A percentile compares a stretch with the other conserved stretches of the same genome.
Evolutionary conservation across 1,139 yeast genomes (phyloP).

Genomic region (Geotrichum aggregatum): DNA sequence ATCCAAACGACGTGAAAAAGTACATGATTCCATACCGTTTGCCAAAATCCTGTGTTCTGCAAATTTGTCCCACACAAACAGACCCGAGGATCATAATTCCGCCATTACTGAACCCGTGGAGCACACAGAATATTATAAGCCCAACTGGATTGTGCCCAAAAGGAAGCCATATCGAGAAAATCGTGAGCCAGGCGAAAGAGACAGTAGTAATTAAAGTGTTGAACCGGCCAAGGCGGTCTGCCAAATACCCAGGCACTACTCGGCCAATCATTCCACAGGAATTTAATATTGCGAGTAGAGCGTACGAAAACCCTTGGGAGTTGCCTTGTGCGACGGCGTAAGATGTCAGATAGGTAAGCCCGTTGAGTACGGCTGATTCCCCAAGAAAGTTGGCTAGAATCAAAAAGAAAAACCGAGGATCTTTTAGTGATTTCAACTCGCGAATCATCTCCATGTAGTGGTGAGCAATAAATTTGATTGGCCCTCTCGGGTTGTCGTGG

Average conservation of each 20-base stretch:
- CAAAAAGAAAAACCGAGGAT: conserved; percentile 41
- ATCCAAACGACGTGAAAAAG: conserved; percentile 45
- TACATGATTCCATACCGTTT: conserved; percentile 48
- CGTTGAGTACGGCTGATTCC: conserved; percentile 53
- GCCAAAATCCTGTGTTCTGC: conserved; percentile 49
- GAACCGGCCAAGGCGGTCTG: conserved; percentile 57
- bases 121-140: conserved; percentile 46
- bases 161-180: conserved; percentile 51
- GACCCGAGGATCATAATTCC: conserved; percentile 49
- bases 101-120: conserved; percentile 52
- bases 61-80: conserved; percentile 49
- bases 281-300: conserved; percentile 49
- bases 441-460: conserved; percentile 4
- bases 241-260: conserved; percentile 50
- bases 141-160: conserved; percentile 42
- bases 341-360: conserved; percentile 53
- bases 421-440: conserved; percentile 40
- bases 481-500: conserved; percentile 19
- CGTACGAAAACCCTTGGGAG: conserved; percentile 48
- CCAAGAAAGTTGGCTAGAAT: conserved; percentile 46
- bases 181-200: conserved; percentile 40
- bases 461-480: conserved; percentile 23
- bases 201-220: conserved; percentile 49
- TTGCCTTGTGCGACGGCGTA: conserved; percentile 54
- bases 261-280: conserved; percentile 60